phyloP scores from a whole-genome alignment of 257 asterid genomes.

The Cinchona pubescens region DNA sequence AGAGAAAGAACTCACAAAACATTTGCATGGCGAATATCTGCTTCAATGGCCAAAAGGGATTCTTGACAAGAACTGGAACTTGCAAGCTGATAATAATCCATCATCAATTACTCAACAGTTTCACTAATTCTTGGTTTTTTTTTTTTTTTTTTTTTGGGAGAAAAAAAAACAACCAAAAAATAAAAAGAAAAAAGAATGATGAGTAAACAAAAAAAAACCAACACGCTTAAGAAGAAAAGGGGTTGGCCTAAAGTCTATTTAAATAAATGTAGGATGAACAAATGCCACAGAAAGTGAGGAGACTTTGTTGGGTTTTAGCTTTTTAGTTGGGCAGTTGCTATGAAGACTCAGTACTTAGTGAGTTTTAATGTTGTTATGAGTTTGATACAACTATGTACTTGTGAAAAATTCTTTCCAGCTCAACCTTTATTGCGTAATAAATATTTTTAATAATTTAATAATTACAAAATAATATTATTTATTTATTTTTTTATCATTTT shows the following conservation, averaged over 20 bases:
- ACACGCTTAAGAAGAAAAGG: not conserved
- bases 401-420: too few relatives aligned
- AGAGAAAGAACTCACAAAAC: constrained; percentile 39
- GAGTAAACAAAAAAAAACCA: not conserved
- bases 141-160: not conserved
- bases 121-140: not conserved
- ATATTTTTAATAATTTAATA: too few relatives aligned
- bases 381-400: too few relatives aligned
- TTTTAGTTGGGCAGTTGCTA: not conserved
- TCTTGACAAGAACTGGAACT: constrained; percentile 45
- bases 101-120: constrained; percentile 18
- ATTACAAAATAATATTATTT: too few relatives aligned
- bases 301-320: not conserved
- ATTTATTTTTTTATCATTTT: too few relatives aligned
- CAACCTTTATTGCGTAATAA: too few relatives aligned
- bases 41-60: constrained; percentile 44
- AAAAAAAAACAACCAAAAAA: not conserved
- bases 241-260: not conserved
- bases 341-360: not conserved
- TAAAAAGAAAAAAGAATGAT: not conserved
- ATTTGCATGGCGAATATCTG: constrained; percentile 60
- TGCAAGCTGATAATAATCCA: constrained; percentile 41
- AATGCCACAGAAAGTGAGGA: not conserved
- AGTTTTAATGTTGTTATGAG: not conserved
- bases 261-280: not conserved